Percentiles rank a stretch among this genome's conserved stretches.
These are phyloP conservation scores for Exophiala oligosperma DNA, from an alignment of 2,329 filamentous ascomycete species.

Conservation along the genomic window DNA sequence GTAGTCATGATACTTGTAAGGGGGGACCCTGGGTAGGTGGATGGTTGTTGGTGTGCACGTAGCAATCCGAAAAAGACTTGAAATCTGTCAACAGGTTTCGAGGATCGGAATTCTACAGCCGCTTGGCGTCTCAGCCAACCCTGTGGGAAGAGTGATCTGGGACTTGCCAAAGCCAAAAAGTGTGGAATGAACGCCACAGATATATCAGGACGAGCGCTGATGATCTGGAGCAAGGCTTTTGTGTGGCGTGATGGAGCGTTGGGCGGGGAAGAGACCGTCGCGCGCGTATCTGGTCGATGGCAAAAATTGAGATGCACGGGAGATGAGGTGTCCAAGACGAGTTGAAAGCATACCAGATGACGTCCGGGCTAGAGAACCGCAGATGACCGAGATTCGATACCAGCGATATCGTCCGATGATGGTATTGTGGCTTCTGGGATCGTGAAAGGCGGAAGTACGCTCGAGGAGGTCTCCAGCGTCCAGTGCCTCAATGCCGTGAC, in stretches of 20 bases:
- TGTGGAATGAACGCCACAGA: slow-evolving; percentile 9
- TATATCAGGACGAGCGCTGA: slow-evolving; percentile 1
- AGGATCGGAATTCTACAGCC: background rate
- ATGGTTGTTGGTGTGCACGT: background rate
- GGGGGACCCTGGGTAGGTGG: background rate
- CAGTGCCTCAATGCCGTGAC: background rate
- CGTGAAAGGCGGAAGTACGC: background rate
- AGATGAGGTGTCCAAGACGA: background rate
- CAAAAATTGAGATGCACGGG: background rate
- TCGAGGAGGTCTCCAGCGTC: too few relatives aligned
- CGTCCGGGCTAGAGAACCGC: background rate
- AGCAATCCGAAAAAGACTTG: background rate
- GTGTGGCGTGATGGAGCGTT: background rate
- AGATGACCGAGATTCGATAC: slow-evolving; percentile 23
- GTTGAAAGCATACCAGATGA: background rate
- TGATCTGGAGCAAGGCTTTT: background rate
- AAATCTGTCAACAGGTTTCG: background rate
- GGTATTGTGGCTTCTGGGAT: background rate
- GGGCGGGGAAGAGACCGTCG: background rate
- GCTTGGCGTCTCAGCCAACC: slow-evolving; percentile 9
- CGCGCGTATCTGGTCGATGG: background rate
- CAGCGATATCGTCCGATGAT: background rate
- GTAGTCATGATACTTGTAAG: slow-evolving; percentile 14
- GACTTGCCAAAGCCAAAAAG: slow-evolving; percentile 12
- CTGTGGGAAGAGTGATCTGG: slow-evolving; percentile 1